Conservation (phyloP, 2,329 filamentous ascomycete genomes). For the Tolypocladium inflatum region DNA sequence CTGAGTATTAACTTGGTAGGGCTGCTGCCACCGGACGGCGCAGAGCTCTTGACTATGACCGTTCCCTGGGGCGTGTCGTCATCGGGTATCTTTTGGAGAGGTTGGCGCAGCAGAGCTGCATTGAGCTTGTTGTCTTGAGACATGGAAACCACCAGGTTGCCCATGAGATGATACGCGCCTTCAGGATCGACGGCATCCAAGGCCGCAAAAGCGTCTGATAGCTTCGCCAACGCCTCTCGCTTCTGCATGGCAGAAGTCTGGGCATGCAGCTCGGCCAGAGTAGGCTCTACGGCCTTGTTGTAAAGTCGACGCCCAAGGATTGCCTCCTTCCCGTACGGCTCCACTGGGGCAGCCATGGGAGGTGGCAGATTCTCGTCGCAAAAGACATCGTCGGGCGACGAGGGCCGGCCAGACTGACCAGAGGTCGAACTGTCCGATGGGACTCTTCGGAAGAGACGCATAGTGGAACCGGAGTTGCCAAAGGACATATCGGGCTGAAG, state of each 20-base stretch:
- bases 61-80: slow-evolving; percentile 43
- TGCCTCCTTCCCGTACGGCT: slow-evolving; percentile 68
- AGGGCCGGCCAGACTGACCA: slow-evolving; percentile 24
- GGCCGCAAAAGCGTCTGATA: slow-evolving; percentile 77
- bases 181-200: slow-evolving; percentile 86
- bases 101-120: slow-evolving; percentile 33
- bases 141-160: slow-evolving; percentile 64
- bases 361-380: slow-evolving; percentile 58
- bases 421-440: slow-evolving; percentile 55
- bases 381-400: slow-evolving; percentile 30
- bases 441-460: slow-evolving; percentile 82
- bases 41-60: slow-evolving; percentile 46
- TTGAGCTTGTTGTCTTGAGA: slow-evolving; percentile 59
- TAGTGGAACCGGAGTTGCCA: slow-evolving; percentile 85
- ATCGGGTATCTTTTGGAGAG: slow-evolving; percentile 28
- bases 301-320: slow-evolving; percentile 74
- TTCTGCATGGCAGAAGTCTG: slow-evolving; percentile 60
- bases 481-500: slow-evolving; percentile 86
- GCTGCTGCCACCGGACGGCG: slow-evolving; percentile 29
- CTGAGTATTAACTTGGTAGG: slow-evolving; percentile 64
- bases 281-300: slow-evolving; percentile 70
- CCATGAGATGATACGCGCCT: slow-evolving; percentile 77
- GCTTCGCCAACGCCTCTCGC: slow-evolving; percentile 70
- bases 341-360: slow-evolving; percentile 31
- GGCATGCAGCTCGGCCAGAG: slow-evolving; percentile 78